Evolutionary conservation across 805 yeast species (phyloP), one percentile per base, ranked within the genome.

Genomic region (Candida ponderosae): DNA sequence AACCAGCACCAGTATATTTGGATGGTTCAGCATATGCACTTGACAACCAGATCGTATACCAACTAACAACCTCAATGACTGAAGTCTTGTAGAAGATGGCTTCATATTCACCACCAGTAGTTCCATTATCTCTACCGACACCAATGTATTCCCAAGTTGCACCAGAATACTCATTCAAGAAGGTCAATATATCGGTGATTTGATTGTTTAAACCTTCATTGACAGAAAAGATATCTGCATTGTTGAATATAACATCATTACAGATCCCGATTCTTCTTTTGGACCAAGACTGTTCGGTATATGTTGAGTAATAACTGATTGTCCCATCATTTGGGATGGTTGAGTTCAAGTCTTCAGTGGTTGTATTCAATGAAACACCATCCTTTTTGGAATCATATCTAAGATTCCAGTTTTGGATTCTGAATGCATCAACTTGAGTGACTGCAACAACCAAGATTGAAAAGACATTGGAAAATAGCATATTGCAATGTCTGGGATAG

Each of bases 111-210:
- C 74, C 72, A 5, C 46, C 44, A 9, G 46, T 47, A 5, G 42
- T 41, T 11, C 74, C 74, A 49, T 69, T 70, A 38, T 65, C 70
- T 47, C 74, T 55, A 4, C 73, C 73, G 24, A 67, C 63, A 18
- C 75, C 74, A 20, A 56, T 48, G 55, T 63, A 69, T 11, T 50
- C 48, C 49, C 49, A 45, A 21, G 17, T 4, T 5, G 27, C 37
- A n/a, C 36, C 36, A 42, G 50, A 49, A 9, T 35, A 33, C 2
- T 43, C 45, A 6, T 44, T 37, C 16, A 61, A 43, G 6, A 54
- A 43, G n/a, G 46, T 45, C 38, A 53, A 47, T 13, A 70, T 42
- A 24, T 66, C 69, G 4, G 45, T 44, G 13, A 68, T 58, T 45
- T 67, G 74, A 36, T 64, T 54, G 16, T 56, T 40, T 32, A 60